phyloP scores from a whole-genome alignment of 1,139 yeast genomes.

The Pichia cactophila region DNA sequence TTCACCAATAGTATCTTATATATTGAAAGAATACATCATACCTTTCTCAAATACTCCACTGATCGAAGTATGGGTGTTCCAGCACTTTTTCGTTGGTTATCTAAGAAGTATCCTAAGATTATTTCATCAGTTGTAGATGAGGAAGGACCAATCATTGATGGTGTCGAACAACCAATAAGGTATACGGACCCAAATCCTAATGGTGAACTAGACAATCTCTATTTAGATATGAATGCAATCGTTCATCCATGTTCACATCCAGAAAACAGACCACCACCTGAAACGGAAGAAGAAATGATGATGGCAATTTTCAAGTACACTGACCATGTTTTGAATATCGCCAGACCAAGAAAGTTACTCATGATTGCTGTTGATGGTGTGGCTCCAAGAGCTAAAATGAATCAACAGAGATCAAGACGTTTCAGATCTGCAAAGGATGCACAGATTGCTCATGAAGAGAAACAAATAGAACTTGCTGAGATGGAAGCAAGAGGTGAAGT shows the following conservation, averaged over 20 bases:
- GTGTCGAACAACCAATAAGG: constrained; percentile 53
- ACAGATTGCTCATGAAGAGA: constrained; percentile 56
- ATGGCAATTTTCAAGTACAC: constrained; percentile 84
- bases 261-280: constrained; percentile 88
- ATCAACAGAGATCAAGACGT: constrained; percentile 93
- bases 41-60: not conserved
- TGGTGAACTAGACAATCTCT: constrained; percentile 88
- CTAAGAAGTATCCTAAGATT: constrained; percentile 87
- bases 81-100: constrained; percentile 94
- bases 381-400: constrained; percentile 98
- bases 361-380: constrained; percentile 98
- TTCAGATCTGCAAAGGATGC: constrained; percentile 95
- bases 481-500: constrained; percentile 53
- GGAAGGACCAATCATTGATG: constrained; percentile 47
- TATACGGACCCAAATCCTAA: constrained; percentile 82
- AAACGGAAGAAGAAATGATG: constrained; percentile 92
- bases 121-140: constrained; percentile 86
- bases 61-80: constrained; percentile 65
- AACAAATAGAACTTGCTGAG: constrained; percentile 44
- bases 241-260: constrained; percentile 98
- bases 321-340: constrained; percentile 84
- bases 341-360: constrained; percentile 85
- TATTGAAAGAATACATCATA: no score
- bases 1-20: not conserved
- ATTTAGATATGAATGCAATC: constrained; percentile 94